Percentiles rank a stretch among this genome's conserved stretches.
phyloP scores from a whole-genome alignment of 2,329 filamentous ascomycete genomes.

The Hypoxylon sp. region DNA sequence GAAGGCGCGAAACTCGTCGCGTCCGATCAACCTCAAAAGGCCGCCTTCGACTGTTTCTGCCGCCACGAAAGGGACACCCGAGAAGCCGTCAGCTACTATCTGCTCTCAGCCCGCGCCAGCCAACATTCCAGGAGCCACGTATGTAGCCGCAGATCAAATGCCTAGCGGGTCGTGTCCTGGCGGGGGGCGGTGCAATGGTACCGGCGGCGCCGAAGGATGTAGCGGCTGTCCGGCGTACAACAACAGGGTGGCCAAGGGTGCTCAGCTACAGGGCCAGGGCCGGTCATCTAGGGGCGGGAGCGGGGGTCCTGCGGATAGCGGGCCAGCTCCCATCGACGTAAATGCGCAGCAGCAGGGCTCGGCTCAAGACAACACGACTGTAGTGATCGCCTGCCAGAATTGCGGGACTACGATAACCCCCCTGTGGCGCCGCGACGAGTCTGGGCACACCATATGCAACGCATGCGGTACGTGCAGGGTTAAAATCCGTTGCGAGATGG shows the following conservation, averaged over 20 bases:
- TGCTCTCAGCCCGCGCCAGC: slow-evolving; percentile 50
- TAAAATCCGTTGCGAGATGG: neutral
- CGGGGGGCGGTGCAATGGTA: slow-evolving; percentile 94
- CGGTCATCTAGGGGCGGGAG: slow-evolving; percentile 37
- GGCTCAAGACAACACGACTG: slow-evolving; percentile 61
- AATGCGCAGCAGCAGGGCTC: slow-evolving; percentile 55
- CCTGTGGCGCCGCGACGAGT: slow-evolving; percentile 92
- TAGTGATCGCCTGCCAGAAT: slow-evolving; percentile 94
- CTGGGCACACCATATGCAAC: slow-evolving; percentile 97
- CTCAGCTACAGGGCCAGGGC: slow-evolving; percentile 66
- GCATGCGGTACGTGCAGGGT: slow-evolving; percentile 79
- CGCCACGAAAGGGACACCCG: slow-evolving; percentile 53
- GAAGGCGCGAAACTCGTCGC: slow-evolving; percentile 89
- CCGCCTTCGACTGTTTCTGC: slow-evolving; percentile 63
- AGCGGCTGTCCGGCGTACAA: slow-evolving; percentile 97
- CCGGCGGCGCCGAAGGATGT: slow-evolving; percentile 92
- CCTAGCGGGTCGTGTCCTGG: slow-evolving; percentile 91
- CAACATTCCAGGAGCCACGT: slow-evolving; percentile 66
- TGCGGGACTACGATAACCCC: slow-evolving; percentile 97
- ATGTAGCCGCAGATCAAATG: slow-evolving; percentile 78
- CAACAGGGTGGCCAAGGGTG: slow-evolving; percentile 90
- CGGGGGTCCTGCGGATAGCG: slow-evolving; percentile 46
- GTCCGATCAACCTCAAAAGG: slow-evolving; percentile 90
- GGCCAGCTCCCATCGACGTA: slow-evolving; percentile 57
- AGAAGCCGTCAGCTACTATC: slow-evolving; percentile 50